Evolutionary conservation across 495 filamentous ascomycete species (phyloP), one percentile per base, ranked within the genome.

Genomic region (Beverwykella pulmonaria): DNA sequence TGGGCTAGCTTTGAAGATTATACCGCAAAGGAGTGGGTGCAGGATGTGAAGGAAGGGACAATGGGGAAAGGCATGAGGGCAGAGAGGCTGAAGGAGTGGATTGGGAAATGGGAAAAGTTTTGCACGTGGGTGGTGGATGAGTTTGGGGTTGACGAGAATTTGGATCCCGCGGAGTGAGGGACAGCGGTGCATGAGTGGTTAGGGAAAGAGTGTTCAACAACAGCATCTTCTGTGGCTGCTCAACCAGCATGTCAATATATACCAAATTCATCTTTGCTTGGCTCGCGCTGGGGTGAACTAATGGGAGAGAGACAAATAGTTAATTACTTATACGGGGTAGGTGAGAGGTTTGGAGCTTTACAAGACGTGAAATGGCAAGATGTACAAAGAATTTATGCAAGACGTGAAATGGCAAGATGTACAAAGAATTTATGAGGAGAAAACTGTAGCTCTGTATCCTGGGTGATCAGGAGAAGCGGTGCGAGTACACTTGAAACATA

Each of bases 1-100:
- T 97, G 90, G 89, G 91, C 92, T 23, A 88, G 88, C 32, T 97
- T 90, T 73, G 90, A 92, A 71, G 93, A 97, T 70, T 88, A 90
- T 71, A 78, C 76, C 15, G 63, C 80, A 1, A 83, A 87, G 10
- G 83, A 87, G 55, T 97, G 93, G 89, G 75, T 81, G 39, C 78
- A 81, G 34, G 91, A 86, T 44, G 82, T 97, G 52, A 85, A 83
- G 55, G 85, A 89, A 54, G 92, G 90, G 1, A 84, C 87, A 22
- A 75, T 89, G 66, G 94, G 92, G n/a, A 80, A 82, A 57, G 88
- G 92, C 0, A 61, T 88, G 20, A 88, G 93, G 74, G 89, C 89
- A 1, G 65, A 84, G 63, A 83, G 88, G 54, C 73, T 98, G 78
- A 84, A 83, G 74, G 82, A 93, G 71, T 97, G 92, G 90, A 83